Base-by-base conservation (phyloP, 1,139 yeast genomes). In the Geotrichum australiense region DNA sequence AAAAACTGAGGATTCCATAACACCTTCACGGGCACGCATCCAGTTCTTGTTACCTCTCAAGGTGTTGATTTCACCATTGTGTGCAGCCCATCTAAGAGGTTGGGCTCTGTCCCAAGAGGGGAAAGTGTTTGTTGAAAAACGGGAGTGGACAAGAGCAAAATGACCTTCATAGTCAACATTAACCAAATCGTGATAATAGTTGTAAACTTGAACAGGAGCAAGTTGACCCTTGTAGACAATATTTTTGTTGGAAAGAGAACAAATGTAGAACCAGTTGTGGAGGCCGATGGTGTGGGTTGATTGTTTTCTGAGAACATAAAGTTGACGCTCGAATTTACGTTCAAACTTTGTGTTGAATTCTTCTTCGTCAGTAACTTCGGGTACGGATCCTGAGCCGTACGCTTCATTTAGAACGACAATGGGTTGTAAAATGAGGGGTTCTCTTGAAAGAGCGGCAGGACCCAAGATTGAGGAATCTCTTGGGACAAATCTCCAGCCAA, bases 71-170 rank as follows among this genome's bases (percentile, higher is more conserved):
- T 91, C 98, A 72, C 98, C 98, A 64, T 91, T 91, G 69, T 91
- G 98, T 34, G 98, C 98, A 29, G 95, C 89, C 81, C 93, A 82
- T 64, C 98, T 76, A 57, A 89, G 74, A 39, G 98, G 98, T 66
- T 91, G 98, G 28, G 98, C 98, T 66, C 98, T 79, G 66, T 91
- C 98, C 98, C 98, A 91, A 18, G 96, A 84, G 38, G 98, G 98
- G 76, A 91, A 91, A 38, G 98, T 91, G 66, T 91, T 91, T 39
- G 98, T 91, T 43, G 96, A 87, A 73, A 91, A 91, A 63, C 98
- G 80, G 20, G 97, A 89, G 68, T 91, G 98, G 39, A 89, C 97
- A 43, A 91, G 74, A 16, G 96, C 95, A 71, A 91, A 86, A 61
- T 89, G 97, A 33, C 94, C 94, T 66, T 87, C 93, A 64, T 80